Conservation (phyloP, 257 asterid genomes). For the Thymus mandschuricus region DNA sequence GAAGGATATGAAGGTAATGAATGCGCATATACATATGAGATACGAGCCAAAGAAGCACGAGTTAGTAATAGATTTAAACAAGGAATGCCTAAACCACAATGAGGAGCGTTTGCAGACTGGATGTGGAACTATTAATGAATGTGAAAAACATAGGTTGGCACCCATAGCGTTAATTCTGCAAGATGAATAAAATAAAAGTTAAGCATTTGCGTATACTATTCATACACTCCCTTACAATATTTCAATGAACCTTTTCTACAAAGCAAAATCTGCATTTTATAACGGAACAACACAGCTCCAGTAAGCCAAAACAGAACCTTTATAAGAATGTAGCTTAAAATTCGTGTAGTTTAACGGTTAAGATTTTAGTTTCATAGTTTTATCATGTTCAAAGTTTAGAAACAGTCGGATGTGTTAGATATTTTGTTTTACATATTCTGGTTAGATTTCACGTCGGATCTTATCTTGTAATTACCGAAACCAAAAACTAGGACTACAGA, state of each 20-base stretch:
- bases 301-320: neutral
- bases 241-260: neutral
- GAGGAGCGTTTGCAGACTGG: neutral
- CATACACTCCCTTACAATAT: neutral
- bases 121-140: neutral
- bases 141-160: conserved; percentile 4
- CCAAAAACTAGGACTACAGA: neutral
- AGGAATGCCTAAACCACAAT: conserved; percentile 1
- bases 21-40: conserved; percentile 7
- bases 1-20: conserved; percentile 14
- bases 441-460: too few species aligned
- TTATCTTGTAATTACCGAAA: neutral
- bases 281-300: neutral
- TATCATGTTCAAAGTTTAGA: neutral
- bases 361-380: neutral
- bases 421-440: too few species aligned
- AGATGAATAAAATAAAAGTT: neutral
- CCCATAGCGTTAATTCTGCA: conserved; percentile 11
- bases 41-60: conserved; percentile 22
- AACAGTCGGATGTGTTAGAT: neutral
- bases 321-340: neutral
- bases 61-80: conserved; percentile 8
- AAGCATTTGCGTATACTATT: neutral
- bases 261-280: neutral
- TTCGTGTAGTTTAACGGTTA: neutral